Evolutionary conservation across 2,329 filamentous ascomycete genomes (phyloP).

Genomic region (Didymella arachidicola): DNA sequence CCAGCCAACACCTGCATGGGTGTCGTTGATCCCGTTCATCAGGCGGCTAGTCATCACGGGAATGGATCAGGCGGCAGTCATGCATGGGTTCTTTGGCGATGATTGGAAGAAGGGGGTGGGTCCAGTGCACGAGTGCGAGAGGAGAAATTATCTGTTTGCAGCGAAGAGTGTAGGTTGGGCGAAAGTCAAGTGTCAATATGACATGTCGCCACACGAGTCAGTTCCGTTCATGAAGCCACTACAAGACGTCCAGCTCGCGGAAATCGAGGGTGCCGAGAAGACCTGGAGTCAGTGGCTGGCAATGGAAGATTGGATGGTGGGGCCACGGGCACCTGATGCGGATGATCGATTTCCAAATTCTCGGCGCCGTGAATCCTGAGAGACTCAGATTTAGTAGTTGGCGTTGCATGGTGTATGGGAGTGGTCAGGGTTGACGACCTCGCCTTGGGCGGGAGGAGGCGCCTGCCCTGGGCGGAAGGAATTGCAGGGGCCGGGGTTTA

Average conservation of each 20-base stretch:
- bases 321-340: conserved; percentile 71
- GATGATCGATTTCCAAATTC: conserved; percentile 37
- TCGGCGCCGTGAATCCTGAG: conserved; percentile 34
- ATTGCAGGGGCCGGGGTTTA: conserved; percentile 25
- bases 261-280: conserved; percentile 82
- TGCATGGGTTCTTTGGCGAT: conserved; percentile 97
- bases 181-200: conserved; percentile 87
- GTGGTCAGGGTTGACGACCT: conserved; percentile 17
- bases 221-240: conserved; percentile 87
- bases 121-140: conserved; percentile 84
- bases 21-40: conserved; percentile 87
- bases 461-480: conserved; percentile 16
- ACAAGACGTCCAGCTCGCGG: conserved; percentile 76
- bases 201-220: conserved; percentile 81
- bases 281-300: conserved; percentile 95
- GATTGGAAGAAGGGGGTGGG: conserved; percentile 85
- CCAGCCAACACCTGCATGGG: conserved; percentile 53
- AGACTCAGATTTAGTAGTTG: conserved; percentile 28
- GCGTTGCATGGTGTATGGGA: conserved; percentile 31
- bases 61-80: conserved; percentile 83
- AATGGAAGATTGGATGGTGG: conserved; percentile 99
- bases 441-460: conserved; percentile 14
- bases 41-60: conserved; percentile 89
- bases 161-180: conserved; percentile 93
- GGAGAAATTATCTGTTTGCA: conserved; percentile 93